Evolutionary conservation across 129 eudicot genomes (phyloP).

Genomic region (Daucus carota): DNA sequence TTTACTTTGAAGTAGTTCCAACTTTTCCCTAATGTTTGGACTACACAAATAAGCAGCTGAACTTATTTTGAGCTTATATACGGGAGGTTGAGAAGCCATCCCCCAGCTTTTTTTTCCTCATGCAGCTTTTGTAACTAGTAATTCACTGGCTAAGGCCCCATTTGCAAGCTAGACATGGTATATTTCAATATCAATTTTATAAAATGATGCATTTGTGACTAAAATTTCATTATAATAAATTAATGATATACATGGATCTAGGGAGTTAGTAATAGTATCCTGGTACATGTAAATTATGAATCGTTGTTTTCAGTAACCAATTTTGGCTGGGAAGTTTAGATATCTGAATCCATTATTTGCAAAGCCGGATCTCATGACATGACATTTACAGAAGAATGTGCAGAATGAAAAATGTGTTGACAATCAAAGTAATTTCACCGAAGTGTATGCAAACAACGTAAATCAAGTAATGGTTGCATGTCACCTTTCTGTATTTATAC

Average conservation of each 20-base stretch:
- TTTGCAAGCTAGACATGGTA: no score
- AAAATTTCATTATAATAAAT: no score
- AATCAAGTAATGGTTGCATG: not conserved
- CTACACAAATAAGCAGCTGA: no score
- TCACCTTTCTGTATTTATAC: not conserved
- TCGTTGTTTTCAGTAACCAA: not conserved
- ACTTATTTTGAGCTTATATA: no score
- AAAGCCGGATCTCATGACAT: not conserved
- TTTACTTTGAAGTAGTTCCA: no score
- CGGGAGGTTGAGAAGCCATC: no score
- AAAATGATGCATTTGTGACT: no score
- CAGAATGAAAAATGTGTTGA: not conserved
- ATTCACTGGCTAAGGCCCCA: no score
- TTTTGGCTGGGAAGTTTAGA: not conserved
- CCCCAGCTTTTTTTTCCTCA: no score
- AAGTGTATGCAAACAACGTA: not conserved
- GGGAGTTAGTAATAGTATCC: not conserved
- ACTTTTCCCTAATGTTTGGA: no score
- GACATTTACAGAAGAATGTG: not conserved
- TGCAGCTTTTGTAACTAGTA: no score
- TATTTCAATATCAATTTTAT: no score
- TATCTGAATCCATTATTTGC: not conserved
- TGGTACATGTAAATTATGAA: not conserved
- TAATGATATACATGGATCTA: not conserved
- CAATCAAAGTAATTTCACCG: not conserved